phyloP scores from a whole-genome alignment of 352 stramenopile genomes.

The Phytophthora parvispora region DNA sequence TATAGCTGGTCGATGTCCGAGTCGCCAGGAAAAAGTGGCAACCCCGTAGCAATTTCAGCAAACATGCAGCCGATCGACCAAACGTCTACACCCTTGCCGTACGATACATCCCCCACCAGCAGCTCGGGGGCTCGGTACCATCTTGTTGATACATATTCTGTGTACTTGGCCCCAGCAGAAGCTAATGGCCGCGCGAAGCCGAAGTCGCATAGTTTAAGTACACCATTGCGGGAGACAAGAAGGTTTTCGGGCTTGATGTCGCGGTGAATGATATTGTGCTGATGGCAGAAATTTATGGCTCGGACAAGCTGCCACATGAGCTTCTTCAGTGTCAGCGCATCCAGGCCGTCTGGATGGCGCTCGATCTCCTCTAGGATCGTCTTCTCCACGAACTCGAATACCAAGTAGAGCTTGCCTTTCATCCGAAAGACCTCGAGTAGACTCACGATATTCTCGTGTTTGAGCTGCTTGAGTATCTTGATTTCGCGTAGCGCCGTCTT shows the following conservation, averaged over 20 bases:
- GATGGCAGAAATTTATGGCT: slow-evolving; percentile 95
- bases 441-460: slow-evolving; percentile 91
- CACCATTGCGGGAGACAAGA: slow-evolving; percentile 93
- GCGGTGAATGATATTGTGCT: slow-evolving; percentile 96
- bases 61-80: slow-evolving; percentile 98
- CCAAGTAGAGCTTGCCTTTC: slow-evolving; percentile 86
- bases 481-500: slow-evolving; percentile 90
- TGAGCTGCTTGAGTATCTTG: slow-evolving; percentile 88
- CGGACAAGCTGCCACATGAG: slow-evolving; percentile 90
- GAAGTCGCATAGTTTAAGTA: slow-evolving; percentile 96
- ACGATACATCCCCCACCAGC: slow-evolving; percentile 88
- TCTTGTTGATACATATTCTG: slow-evolving; percentile 94
- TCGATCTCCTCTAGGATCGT: slow-evolving; percentile 93
- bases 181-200: slow-evolving; percentile 83
- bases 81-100: slow-evolving; percentile 98
- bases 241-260: slow-evolving; percentile 97
- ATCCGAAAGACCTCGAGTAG: slow-evolving; percentile 89
- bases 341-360: slow-evolving; percentile 86
- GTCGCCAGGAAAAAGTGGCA: slow-evolving; percentile 97
- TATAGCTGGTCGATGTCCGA: slow-evolving; percentile 97
- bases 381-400: slow-evolving; percentile 93
- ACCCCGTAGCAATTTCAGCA: slow-evolving; percentile 96
- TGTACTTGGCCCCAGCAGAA: slow-evolving; percentile 77
- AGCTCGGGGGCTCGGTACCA: slow-evolving; percentile 98
- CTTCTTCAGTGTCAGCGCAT: slow-evolving; percentile 67